Evolutionary conservation across 495 filamentous ascomycete genomes (phyloP), one percentile per base, ranked within the genome.

Genomic region (Immersiella caudata): DNA sequence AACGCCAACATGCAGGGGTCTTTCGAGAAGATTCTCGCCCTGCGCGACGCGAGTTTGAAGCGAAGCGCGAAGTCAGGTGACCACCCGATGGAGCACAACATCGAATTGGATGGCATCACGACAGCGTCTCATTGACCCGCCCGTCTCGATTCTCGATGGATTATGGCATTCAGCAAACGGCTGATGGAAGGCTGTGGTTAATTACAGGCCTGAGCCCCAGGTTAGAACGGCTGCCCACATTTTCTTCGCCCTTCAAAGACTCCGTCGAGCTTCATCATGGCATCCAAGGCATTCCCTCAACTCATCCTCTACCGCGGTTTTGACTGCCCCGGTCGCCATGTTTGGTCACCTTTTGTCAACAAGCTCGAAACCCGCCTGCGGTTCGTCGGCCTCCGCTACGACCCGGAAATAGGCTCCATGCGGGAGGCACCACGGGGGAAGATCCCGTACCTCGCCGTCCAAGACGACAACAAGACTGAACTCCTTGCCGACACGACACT

Each of bases 341-440:
- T 82, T 64, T 88, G 86, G 86, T 90, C 88, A 0, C 87, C 89
- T 21, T 90, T 88, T 70, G 87, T 88, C 59, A 86, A 71, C 40
- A 91, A 90, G 73, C 81, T 90, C 62, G 88, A 91, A 69, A 78
- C 84, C 25, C 87, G 87, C 1, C 79, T 91, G 8, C 87, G 88
- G 24, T 81, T 88, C 62, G 80, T 76, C 5, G 74, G 74, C 0
- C 50, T 89, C 14, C 52, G 75, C 0, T 90, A 91, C 74, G 62
- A 54, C 2, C 67, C 71, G 4, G 82, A 79, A 0, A 33, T 64
- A 0, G 88, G 87, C 0, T 84, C 82, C 0, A 56, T 75, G 0
- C 50, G 40, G 22, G 67, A 73, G n/a, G 83, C 76, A 0, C 88
- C 88, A 0, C 80, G 75, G 26, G 85, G 86, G 20, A 90, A 90